These are phyloP conservation scores for Lolium perenne DNA, from an alignment of 176 grass and related monocot species.

Conservation along the genomic window DNA sequence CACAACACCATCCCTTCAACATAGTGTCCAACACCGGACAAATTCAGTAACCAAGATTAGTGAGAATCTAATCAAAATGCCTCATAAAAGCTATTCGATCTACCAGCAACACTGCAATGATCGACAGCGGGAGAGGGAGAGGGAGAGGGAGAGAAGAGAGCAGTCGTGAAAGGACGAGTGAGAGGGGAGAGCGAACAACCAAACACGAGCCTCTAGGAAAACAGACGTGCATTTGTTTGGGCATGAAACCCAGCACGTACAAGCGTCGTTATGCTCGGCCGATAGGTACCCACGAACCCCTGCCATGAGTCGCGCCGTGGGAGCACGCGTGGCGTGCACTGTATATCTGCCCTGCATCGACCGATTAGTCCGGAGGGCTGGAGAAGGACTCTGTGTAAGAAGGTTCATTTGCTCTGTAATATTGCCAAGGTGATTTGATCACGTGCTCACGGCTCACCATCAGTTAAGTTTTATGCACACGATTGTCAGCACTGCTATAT, in stretches of 20 bases:
- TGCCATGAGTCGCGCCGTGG: background rate
- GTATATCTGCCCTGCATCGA: background rate
- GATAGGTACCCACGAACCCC: background rate
- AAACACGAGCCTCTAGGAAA: background rate
- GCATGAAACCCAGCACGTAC: background rate
- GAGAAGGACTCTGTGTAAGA: background rate
- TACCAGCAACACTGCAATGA: no score
- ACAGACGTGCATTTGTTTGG: background rate
- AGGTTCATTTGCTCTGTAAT: background rate
- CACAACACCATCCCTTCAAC: no score
- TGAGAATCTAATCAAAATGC: no score
- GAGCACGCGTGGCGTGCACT: no score
- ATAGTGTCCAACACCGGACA: no score
- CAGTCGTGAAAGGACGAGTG: no score
- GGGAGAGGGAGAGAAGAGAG: no score
- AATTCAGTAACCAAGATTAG: no score
- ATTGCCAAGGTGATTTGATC: background rate
- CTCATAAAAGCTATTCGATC: no score
- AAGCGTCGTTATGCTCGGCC: background rate
- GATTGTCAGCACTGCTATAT: constrained; percentile 48
- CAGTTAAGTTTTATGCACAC: background rate
- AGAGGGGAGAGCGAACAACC: no score
- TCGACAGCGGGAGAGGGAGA: no score
- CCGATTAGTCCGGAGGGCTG: background rate
- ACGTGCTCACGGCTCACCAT: constrained; percentile 22